A percentile compares a stretch with the other conserved stretches of the same genome.
phyloP scores from a whole-genome alignment of 805 yeast genomes.

The Wickerhamiella domercqiae region DNA sequence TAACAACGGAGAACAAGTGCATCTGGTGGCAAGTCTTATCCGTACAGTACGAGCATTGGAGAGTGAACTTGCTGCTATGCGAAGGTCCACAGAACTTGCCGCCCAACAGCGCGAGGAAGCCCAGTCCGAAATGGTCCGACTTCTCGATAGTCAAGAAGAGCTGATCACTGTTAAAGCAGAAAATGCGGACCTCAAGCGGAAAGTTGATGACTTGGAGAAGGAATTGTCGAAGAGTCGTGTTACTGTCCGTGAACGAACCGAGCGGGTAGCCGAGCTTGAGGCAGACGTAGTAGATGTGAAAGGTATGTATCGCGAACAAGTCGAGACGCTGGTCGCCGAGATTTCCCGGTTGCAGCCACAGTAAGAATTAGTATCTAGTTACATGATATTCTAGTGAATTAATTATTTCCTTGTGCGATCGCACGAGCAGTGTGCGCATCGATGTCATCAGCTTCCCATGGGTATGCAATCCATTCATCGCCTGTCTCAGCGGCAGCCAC shows the following conservation, averaged over 20 bases:
- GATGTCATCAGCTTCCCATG: conserved; percentile 78
- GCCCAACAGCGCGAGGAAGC: conserved; percentile 46
- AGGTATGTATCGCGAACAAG: conserved; percentile 67
- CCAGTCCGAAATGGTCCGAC: conserved; percentile 47
- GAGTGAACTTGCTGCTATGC: conserved; percentile 50
- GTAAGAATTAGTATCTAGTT: background rate
- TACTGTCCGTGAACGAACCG: conserved; percentile 64
- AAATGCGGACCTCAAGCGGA: conserved; percentile 31
- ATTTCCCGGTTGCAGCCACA: conserved; percentile 4
- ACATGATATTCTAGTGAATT: conserved; percentile 5
- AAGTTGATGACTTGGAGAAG: conserved; percentile 35
- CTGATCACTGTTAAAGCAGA: conserved; percentile 23
- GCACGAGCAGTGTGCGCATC: conserved; percentile 60
- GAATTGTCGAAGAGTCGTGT: conserved; percentile 25
- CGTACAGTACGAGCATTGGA: conserved; percentile 66
- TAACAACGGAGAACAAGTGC: conserved; percentile 28
- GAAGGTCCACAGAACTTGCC: conserved; percentile 44
- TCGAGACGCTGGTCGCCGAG: conserved; percentile 63
- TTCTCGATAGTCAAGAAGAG: conserved; percentile 41
- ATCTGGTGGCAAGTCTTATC: conserved; percentile 59
- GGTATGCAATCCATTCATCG: conserved; percentile 78
- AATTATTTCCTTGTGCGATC: conserved; percentile 48
- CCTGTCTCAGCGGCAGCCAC: conserved; percentile 59
- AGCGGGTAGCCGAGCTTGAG: conserved; percentile 63
- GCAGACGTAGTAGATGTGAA: conserved; percentile 86